Evolutionary conservation across 768 basidiomycete genomes (phyloP).

Genomic region (Baorangia bicolor): DNA sequence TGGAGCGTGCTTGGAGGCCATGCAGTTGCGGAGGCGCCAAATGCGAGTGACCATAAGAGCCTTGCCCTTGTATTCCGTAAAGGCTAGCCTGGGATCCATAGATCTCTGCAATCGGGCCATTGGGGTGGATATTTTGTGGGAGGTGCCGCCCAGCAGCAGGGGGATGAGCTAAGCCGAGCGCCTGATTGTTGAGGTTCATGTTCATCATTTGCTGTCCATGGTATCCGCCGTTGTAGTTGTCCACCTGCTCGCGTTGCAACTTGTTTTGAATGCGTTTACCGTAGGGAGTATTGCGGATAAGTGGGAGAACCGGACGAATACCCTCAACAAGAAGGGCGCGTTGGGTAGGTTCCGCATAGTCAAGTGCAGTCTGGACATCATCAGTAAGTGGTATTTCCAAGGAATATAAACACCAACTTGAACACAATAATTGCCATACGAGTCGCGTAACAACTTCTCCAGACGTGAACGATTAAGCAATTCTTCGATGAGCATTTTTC

Average conservation of each 20-base stretch:
- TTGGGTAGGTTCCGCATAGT: slow-evolving; percentile 95
- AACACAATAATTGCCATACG: slow-evolving; percentile 95
- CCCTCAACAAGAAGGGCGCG: slow-evolving; percentile 92
- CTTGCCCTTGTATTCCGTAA: slow-evolving; percentile 58
- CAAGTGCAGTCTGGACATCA: slow-evolving; percentile 78
- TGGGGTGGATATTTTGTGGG: slow-evolving; percentile 49
- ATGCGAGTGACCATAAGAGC: slow-evolving; percentile 58
- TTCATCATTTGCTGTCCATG: slow-evolving; percentile 62
- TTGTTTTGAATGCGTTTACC: slow-evolving; percentile 99
- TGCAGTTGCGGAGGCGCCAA: slow-evolving; percentile 53
- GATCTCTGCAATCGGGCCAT: slow-evolving; percentile 59
- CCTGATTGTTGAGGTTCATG: slow-evolving; percentile 54
- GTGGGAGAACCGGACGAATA: slow-evolving; percentile 96
- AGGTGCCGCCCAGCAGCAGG: slow-evolving; percentile 54
- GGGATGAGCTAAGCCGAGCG: slow-evolving; percentile 44
- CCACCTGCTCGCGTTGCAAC: slow-evolving; percentile 90
- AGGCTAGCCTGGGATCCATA: slow-evolving; percentile 63
- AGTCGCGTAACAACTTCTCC: slow-evolving; percentile 94
- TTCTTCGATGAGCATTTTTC: slow-evolving; percentile 94
- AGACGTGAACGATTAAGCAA: slow-evolving; percentile 90
- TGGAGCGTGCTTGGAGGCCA: slow-evolving; percentile 63
- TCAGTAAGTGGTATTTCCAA: slow-evolving; percentile 13
- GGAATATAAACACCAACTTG: slow-evolving; percentile 49
- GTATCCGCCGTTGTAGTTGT: slow-evolving; percentile 56
- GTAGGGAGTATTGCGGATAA: slow-evolving; percentile 99